A percentile compares a stretch with the other conserved stretches of the same genome.
phyloP scores from a whole-genome alignment of 2,329 filamentous ascomycete genomes.

The Colletotrichum sansevieriae region DNA sequence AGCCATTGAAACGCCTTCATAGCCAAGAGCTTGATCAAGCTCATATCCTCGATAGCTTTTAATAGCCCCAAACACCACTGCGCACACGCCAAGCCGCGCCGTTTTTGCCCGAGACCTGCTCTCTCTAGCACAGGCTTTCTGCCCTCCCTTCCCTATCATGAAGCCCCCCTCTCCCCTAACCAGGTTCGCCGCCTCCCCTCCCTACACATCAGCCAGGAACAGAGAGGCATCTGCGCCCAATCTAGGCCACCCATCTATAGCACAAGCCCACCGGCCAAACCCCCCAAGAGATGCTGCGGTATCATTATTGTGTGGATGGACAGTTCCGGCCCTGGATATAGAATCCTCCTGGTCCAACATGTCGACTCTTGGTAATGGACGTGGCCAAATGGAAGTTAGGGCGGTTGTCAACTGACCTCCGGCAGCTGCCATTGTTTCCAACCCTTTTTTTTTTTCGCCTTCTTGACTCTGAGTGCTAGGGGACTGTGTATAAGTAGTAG shows the following conservation, averaged over 20 bases:
- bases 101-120: background rate
- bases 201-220: too few species aligned
- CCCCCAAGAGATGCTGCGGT: too few species aligned
- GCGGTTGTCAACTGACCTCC: constrained; percentile 2
- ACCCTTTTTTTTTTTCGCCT: constrained; percentile 1
- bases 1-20: constrained; percentile 34
- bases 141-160: background rate
- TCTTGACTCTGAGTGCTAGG: background rate
- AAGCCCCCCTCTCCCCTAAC: background rate
- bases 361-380: background rate
- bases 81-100: constrained; percentile 31
- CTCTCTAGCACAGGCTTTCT: background rate
- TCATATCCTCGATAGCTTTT: constrained; percentile 37
- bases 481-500: constrained; percentile 28
- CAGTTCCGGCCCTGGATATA: background rate
- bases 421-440: constrained; percentile 12
- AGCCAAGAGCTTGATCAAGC: constrained; percentile 40
- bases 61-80: constrained; percentile 36
- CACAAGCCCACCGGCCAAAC: background rate
- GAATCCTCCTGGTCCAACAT: too few species aligned
- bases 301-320: background rate
- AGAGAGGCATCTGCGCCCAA: background rate
- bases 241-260: constrained; percentile 1
- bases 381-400: background rate
- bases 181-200: background rate